These are phyloP conservation scores for Stellera chamaejasme DNA, from an alignment of 345 rosid genomes.

Conservation along the genomic window DNA sequence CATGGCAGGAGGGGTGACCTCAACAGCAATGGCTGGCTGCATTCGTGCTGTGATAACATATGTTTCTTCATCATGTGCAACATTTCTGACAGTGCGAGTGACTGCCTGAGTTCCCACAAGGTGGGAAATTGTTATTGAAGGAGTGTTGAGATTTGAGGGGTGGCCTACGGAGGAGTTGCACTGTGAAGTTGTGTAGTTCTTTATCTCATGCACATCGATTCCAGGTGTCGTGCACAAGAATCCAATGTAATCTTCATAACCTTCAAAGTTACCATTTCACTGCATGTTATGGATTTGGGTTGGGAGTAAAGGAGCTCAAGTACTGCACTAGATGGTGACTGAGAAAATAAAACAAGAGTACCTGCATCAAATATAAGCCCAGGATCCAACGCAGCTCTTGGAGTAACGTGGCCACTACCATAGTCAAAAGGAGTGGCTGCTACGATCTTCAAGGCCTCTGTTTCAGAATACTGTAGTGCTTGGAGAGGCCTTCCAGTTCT, in stretches of 20 bases:
- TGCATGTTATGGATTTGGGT: background rate
- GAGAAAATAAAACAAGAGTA: constrained; percentile 7
- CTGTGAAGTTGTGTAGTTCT: constrained; percentile 58
- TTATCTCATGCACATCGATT: constrained; percentile 62
- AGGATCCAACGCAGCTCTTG: constrained; percentile 94
- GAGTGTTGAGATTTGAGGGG: constrained; percentile 82
- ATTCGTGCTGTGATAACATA: constrained; percentile 67
- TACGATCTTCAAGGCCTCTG: constrained; percentile 66
- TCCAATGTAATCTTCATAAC: constrained; percentile 80
- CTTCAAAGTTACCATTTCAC: constrained; percentile 22
- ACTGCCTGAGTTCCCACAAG: constrained; percentile 60
- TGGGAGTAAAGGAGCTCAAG: no score
- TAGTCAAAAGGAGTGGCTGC: constrained; percentile 90
- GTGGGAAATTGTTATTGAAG: constrained; percentile 80
- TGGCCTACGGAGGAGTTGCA: constrained; percentile 76
- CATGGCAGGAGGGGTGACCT: constrained; percentile 80
- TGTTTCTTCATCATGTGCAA: constrained; percentile 77
- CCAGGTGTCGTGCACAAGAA: constrained; percentile 98
- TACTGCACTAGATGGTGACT: no score
- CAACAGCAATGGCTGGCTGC: constrained; percentile 82
- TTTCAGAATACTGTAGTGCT: constrained; percentile 87
- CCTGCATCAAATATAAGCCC: constrained; percentile 97
- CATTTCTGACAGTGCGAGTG: constrained; percentile 75
- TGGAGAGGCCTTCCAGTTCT: constrained; percentile 90
- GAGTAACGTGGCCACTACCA: constrained; percentile 96